These are phyloP conservation scores for Cytospora piceae DNA, from an alignment of 2,329 filamentous ascomycete species.

Conservation along the genomic window DNA sequence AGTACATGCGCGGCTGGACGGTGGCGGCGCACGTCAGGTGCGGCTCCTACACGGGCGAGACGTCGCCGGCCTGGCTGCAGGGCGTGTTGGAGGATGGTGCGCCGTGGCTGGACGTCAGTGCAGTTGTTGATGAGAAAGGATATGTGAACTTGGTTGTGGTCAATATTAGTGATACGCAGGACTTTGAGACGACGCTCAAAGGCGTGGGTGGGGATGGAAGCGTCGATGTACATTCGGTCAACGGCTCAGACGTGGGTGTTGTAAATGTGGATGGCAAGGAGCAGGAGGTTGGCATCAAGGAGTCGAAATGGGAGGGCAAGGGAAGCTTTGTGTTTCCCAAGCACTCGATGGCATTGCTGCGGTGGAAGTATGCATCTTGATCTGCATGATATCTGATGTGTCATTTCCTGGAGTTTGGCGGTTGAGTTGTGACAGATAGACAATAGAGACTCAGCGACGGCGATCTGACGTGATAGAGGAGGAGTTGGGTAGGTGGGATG, in stretches of 20 bases:
- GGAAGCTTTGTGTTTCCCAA: conserved; percentile 68
- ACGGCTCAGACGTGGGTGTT: conserved; percentile 57
- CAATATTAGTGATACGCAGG: conserved; percentile 67
- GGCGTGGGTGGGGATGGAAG: conserved; percentile 53
- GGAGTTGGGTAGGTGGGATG: not conserved
- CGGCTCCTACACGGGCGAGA: conserved; percentile 68
- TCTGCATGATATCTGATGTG: conserved; percentile 27
- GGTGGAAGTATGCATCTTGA: conserved; percentile 43
- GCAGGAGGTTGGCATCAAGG: conserved; percentile 57
- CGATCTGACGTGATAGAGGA: not conserved
- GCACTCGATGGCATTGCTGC: conserved; percentile 71
- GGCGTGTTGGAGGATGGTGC: conserved; percentile 65
- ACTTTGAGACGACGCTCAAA: conserved; percentile 62
- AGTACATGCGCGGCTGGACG: conserved; percentile 74
- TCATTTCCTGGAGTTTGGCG: conserved; percentile 21
- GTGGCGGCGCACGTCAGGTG: conserved; percentile 67
- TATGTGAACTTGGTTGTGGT: conserved; percentile 71
- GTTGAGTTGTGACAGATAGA: conserved; percentile 9
- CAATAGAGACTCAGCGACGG: conserved; percentile 12
- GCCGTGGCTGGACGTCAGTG: conserved; percentile 72
- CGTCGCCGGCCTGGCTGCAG: conserved; percentile 66
- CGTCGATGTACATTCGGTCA: conserved; percentile 66
- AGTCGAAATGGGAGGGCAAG: conserved; percentile 65
- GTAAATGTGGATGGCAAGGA: conserved; percentile 67
- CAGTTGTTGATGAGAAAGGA: conserved; percentile 60